Percentiles rank a stretch among this genome's conserved stretches.
Conservation (phyloP, 164 flowering plant genomes). For the Warburgia ugandensis region DNA sequence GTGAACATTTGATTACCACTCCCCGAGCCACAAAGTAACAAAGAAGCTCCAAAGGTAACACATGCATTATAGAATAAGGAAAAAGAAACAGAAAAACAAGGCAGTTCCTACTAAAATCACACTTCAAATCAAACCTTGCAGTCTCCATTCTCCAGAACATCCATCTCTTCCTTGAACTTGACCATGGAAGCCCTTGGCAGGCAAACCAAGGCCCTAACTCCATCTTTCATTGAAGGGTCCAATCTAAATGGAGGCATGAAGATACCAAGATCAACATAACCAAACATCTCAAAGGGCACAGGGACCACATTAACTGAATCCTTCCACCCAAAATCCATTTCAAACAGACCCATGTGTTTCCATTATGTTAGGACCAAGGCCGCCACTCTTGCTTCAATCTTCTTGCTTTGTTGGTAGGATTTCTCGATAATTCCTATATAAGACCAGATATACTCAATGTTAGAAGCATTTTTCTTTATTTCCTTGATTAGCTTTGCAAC, state of each 20-base stretch:
- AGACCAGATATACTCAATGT: constrained; percentile 3
- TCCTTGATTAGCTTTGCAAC: constrained; percentile 24
- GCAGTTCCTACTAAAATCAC: too few relatives aligned
- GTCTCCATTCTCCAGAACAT: constrained; percentile 11
- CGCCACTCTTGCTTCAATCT: constrained; percentile 10
- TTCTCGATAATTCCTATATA: constrained; percentile 12
- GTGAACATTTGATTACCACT: too few relatives aligned
- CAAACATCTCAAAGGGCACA: constrained; percentile 18
- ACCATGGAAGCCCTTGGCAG: constrained; percentile 27
- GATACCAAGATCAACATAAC: constrained; percentile 18
- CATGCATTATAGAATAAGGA: too few relatives aligned
- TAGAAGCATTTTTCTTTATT: constrained; percentile 11
- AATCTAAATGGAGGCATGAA: constrained; percentile 23
- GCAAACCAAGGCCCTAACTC: constrained; percentile 23
- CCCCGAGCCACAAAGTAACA: too few relatives aligned
- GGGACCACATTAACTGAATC: constrained; percentile 21
- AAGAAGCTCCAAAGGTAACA: too few relatives aligned
- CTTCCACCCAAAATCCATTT: constrained; percentile 25
- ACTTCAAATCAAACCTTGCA: background rate
- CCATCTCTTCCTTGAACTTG: constrained; percentile 31
- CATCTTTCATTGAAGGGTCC: constrained; percentile 21
- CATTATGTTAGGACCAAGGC: constrained; percentile 26
- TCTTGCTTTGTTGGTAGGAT: background rate
- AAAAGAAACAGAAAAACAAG: too few relatives aligned
- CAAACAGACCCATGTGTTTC: constrained; percentile 24